Base-by-base conservation (phyloP, 2,329 filamentous ascomycete species). In the Colletotrichum euphorbiae region DNA sequence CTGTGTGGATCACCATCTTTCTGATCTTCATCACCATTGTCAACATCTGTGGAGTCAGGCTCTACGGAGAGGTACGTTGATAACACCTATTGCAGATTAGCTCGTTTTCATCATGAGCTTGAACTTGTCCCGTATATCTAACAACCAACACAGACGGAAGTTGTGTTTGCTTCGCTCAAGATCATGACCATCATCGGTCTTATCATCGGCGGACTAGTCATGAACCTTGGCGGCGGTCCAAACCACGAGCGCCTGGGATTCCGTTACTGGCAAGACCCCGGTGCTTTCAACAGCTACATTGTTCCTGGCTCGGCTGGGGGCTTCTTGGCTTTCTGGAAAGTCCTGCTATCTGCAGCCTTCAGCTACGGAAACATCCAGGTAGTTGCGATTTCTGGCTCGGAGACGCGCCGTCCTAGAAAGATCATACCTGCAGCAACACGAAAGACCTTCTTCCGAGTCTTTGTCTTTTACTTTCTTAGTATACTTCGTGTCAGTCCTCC, bases 181-280 rank as follows among this genome's bases (percentile, higher is more conserved):
- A 82, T 85, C 21, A 76, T 83, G 43, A 84, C 83, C 11, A 87
- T 88, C 60, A 78, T 85, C 6, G 82, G 88, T 57, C 90, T 91
- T 74, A 89, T 91, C 67, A 82, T 91, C 33, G 80, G 90, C 50
- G 86, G 88, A 2, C 89, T 91, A 15, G 69, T 73, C 7, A 72
- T 69, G 56, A 73, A 66, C 28, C 58, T 67, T 3, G 68, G 66
- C 3, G 73, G 73, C 8, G 71, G 63, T 6, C 72, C 73, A 17
- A 67, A 71, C 9, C 71, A 70, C 13, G 67, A 74, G n/a, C 69
- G 67, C 7, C 69, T 73, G 17, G 73, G 73, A 7, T 73, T 71
- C 48, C 50, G 54, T n/a, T 72, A 72, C 62, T 72, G 69, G 69
- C 56, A 62, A 48, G 17, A 65, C n/a, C 52, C 62, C 12, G 73